Percentiles rank a stretch among this genome's conserved stretches.
Evolutionary conservation across 257 asterid genomes (phyloP).

Genomic region (Forsythia suspensa): DNA sequence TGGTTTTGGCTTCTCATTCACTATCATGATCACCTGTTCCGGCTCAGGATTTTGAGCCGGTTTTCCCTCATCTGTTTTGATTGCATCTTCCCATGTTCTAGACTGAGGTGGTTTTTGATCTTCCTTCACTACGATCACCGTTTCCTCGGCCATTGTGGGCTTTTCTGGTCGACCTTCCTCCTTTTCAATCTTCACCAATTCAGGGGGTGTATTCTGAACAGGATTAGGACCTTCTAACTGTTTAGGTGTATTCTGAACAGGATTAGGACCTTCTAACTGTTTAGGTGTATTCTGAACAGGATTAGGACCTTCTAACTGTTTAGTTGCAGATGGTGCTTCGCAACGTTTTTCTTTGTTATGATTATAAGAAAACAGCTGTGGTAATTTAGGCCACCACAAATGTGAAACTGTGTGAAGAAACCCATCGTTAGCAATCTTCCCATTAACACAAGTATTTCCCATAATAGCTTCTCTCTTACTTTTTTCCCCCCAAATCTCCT

Average conservation of each 20-base stretch:
- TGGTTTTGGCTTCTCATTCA: conserved; percentile 15
- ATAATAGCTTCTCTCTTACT: conserved; percentile 6
- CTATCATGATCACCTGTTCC: too few species aligned
- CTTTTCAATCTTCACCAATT: conserved; percentile 29
- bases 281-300: conserved; percentile 17
- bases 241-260: conserved; percentile 13
- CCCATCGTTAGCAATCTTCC: conserved; percentile 26
- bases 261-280: background rate
- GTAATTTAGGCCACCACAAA: conserved; percentile 29
- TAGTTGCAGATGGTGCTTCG: background rate
- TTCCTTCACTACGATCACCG: conserved; percentile 24
- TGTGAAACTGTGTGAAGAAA: conserved; percentile 27
- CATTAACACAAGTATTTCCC: conserved; percentile 43
- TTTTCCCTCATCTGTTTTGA: conserved; percentile 9
- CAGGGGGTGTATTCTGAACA: conserved; percentile 29
- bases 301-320: conserved; percentile 9
- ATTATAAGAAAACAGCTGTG: conserved; percentile 8
- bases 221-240: background rate
- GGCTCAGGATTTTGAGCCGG: conserved; percentile 5
- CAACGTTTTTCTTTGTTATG: background rate
- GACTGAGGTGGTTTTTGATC: conserved; percentile 16
- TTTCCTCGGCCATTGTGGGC: conserved; percentile 7
- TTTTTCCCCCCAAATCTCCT: background rate
- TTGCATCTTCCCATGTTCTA: conserved; percentile 3
- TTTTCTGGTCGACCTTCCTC: background rate